Conservation (phyloP, 129 eudicot species). For the Ambrosia artemisiifolia region DNA sequence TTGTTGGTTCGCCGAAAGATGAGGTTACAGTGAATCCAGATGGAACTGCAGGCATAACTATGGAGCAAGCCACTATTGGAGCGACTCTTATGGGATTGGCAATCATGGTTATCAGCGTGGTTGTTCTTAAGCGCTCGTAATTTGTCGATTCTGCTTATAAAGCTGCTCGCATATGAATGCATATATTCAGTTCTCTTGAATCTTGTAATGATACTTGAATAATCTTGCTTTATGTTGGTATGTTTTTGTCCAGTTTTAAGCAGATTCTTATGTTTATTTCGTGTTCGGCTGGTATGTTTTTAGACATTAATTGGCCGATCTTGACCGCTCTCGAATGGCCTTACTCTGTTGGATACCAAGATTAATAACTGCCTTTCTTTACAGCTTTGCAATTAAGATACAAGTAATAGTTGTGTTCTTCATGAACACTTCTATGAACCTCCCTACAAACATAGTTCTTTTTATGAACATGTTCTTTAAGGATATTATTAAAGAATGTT, state of each 20-base stretch:
- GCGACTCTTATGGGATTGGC: slow-evolving; percentile 62
- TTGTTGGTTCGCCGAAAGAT: slow-evolving; percentile 36
- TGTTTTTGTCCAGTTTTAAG: background rate
- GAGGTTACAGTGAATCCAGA: slow-evolving; percentile 27
- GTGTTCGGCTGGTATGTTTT: background rate
- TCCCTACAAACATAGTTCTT: too few species aligned
- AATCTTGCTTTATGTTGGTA: background rate
- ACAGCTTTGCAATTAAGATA: too few species aligned
- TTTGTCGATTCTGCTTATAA: slow-evolving; percentile 44
- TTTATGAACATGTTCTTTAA: too few species aligned
- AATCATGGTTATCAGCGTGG: slow-evolving; percentile 61
- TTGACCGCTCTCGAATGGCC: too few species aligned
- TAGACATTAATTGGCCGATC: too few species aligned
- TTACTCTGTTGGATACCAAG: too few species aligned
- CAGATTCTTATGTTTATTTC: background rate
- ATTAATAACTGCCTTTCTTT: too few species aligned
- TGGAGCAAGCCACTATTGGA: slow-evolving; percentile 32
- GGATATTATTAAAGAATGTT: too few species aligned
- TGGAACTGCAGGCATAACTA: slow-evolving; percentile 32
- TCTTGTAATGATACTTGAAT: background rate
- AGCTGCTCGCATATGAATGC: background rate
- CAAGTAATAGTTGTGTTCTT: too few species aligned
- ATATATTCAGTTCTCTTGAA: slow-evolving; percentile 10
- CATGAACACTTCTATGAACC: too few species aligned
- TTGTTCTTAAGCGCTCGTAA: slow-evolving; percentile 46